Base-by-base conservation (phyloP, 371 early-diverging fungal species). In the Entomophthora muscae region DNA sequence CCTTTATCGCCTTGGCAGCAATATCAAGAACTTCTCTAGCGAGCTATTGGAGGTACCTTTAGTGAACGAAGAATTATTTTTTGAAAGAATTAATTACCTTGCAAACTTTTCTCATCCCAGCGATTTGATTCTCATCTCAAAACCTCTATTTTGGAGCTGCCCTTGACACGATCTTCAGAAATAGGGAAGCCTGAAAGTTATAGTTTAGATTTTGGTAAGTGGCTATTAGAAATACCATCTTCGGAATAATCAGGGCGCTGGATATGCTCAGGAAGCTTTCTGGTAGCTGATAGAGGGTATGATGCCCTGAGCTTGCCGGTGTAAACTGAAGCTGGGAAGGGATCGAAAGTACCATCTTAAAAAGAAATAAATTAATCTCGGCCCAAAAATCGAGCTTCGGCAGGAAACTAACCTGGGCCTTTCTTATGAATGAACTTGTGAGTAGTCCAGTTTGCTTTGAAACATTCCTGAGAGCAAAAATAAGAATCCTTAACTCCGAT, bases 391-490 rank as follows among this genome's bases (percentile, higher is more conserved):
- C 22, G 0, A 30, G 3, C 26, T 7, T 53, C 24, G 3, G 3
- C 27, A 42, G 52, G 2, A 26, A 52, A n/a, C 58, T 42, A 3
- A 62, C 52, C 31, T 21, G 23, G 29, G 57, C 0, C 30, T 22
- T 56, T 60, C 24, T 52, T 77, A 66, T 83, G 83, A 33, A 76
- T 70, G 22, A 74, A 66, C 61, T 81, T 78, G 68, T 85, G 87
- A n/a, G 29, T 54, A 67, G 77, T 75, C 95, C 95, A 95, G 72
- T 75, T 84, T 61, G 75, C 69, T 69, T 86, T 88, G 77, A 95
- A 95, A 72, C 94, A 93, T 52, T 79, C 83, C 71, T 92, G 95
- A 29, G 85, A 81, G 71, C 95, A 94, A 66, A 91, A 94, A 70
- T 75, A 83, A 1, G 88, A 83, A 27, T 72, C 79, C 29, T 69